Conservation (phyloP, 225 moss, liverwort and hornwort genomes). For the Pseudoscleropodium purum region DNA sequence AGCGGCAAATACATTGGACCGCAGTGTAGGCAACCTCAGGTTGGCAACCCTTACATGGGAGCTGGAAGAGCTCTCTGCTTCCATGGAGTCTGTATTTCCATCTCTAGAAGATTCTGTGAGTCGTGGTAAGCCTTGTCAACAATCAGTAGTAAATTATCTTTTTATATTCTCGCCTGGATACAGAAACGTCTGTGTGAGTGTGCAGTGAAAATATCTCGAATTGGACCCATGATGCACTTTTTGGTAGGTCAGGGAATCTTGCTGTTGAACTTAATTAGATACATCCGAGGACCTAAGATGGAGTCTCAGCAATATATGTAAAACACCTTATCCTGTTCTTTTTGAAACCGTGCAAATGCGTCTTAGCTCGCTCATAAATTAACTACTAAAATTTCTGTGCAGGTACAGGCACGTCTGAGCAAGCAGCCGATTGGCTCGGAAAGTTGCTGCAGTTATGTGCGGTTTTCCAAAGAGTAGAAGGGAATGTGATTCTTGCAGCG, state of each 20-base stretch:
- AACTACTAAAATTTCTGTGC: not conserved
- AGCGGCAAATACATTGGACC: conserved; percentile 54
- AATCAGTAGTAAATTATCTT: not conserved
- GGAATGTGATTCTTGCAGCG: conserved; percentile 57
- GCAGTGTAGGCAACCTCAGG: conserved; percentile 35
- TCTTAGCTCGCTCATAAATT: not conserved
- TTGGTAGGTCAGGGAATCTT: not conserved
- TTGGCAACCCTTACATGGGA: conserved; percentile 42
- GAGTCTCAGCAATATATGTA: not conserved
- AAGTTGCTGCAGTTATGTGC: conserved; percentile 53
- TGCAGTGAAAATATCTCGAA: not conserved
- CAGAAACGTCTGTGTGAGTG: not conserved
- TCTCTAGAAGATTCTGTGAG: conserved; percentile 27
- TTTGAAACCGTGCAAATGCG: not conserved
- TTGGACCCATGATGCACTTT: not conserved
- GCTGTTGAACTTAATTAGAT: not conserved
- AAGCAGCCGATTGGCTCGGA: conserved; percentile 29
- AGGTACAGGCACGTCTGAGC: conserved; percentile 14
- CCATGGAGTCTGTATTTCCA: conserved; percentile 60
- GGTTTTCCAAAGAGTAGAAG: conserved; percentile 61
- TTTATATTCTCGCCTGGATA: not conserved
- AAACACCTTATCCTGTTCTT: not conserved
- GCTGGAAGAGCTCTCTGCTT: conserved; percentile 53
- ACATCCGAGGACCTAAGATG: not conserved
- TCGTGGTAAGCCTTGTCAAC: conserved; percentile 15